Base-by-base conservation (phyloP, 2,329 filamentous ascomycete genomes). In the Aspergillus jensenii region DNA sequence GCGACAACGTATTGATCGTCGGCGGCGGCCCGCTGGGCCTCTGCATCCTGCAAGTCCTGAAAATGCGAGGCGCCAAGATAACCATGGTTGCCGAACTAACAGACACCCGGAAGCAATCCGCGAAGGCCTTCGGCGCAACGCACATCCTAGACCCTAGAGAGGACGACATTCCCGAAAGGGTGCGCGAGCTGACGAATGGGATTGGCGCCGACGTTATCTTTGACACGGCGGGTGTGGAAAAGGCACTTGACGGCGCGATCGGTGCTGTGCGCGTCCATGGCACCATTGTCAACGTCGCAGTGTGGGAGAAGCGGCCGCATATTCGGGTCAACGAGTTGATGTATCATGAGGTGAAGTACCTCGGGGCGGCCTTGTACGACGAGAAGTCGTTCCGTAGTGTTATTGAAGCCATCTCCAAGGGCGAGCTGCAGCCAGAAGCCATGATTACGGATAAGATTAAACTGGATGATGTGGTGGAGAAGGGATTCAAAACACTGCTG, bases 21-120 rank as follows among this genome's bases (percentile, higher is more conserved):
- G 86, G 86, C 5, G 84, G 82, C 0, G 86, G 86, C 0, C 86
- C 86, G 0, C 87, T 89, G 48, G 86, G 85, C 0, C 74, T 88
- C 11, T 82, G 82, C 0, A 76, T 87, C 4, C 78, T 88, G 2
- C 81, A 86, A 59, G 82, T 82, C n/a, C 74, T 89, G 6, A 76
- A 79, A 11, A 81, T 83, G 2, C 76, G 78, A 15, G 81, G 81
- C 0, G 82, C 80, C 0, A 78, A 76, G 21, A 78, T 79, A 17
- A 83, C 88, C 31, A 83, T 88, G 46, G 80, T 86, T 15, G 80
- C 79, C 9, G 86, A 88, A 67, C 72, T 85, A 0, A 81, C 81
- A 1, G 70, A 71, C 4, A 74, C 75, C 31, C 74, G 85, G 14
- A 80, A 83, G 64, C 70, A 76, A 9, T 82, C 84, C 47, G 82